Base-by-base conservation (phyloP, 495 filamentous ascomycete species). In the Chlorociboria aeruginascens region DNA sequence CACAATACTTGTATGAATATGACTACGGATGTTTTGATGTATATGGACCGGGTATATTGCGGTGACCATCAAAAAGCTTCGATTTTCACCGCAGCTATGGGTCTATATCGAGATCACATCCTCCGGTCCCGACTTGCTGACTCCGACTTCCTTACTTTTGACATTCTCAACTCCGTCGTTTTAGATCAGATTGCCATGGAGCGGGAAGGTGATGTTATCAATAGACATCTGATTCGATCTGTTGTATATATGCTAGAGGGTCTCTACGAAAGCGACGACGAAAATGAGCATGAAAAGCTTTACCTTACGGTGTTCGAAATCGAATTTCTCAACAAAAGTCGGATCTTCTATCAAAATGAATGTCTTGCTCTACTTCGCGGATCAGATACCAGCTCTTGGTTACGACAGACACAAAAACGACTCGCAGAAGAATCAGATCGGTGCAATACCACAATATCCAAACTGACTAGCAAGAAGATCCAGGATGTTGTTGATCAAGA, bases 1-100 rank as follows among this genome's bases (percentile, higher is more conserved):
- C 90, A 99, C 59, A 86, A 86, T 58, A 69, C 85, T 12, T 86
- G 83, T 46, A 95, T 96, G 89, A 86, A 86, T 53, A 97, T 99
- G 93, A 81, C 86, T 37, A 92, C 90, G 9, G 93, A 99, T 61
- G 86, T 99, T 31, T 65, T 97, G 32, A 96, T 99, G 89, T 99
- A 99, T 55, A 89, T 99, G 76, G 92, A 99, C 52, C 85, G 90
- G 25, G 77, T 86, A 11, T 83, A 83, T 61, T 82, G 78, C 47
- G 61, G 72, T 3, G 86, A 93, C 48, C 72, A 80, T 41, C 72
- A 74, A 20, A 79, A 76, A 43, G 83, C 87, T 0, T 82, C 82
- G 0, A 93, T 96, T 39, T 96, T 86, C 57, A 76, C 79, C 1
- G 73, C 81, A 16, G 76, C 86, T 8, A 96, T 99, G 73, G 80